Conservation (phyloP, 2,329 filamentous ascomycete genomes). For the Trichoderma brevicompactum region DNA sequence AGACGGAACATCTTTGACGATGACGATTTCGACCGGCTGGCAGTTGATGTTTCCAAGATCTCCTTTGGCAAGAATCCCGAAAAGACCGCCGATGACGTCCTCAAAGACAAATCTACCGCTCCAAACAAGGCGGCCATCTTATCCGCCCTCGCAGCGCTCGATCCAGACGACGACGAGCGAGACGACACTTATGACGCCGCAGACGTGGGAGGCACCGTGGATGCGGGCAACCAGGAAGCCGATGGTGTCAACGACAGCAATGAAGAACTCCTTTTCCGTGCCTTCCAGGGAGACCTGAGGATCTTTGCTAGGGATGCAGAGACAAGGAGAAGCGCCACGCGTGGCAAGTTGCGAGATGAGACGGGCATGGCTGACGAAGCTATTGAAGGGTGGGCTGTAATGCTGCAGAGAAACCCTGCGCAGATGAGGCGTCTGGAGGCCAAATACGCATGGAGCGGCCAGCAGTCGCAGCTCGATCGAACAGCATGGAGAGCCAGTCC, state of each 20-base stretch:
- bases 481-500: constrained; percentile 67
- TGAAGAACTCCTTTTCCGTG: constrained; percentile 74
- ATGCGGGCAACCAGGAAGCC: constrained; percentile 63
- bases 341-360: constrained; percentile 69
- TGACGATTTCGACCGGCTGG: constrained; percentile 76
- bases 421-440: constrained; percentile 71
- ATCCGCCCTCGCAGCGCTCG: constrained; percentile 84
- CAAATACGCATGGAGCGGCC: constrained; percentile 68
- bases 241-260: constrained; percentile 55
- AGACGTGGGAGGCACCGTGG: constrained; percentile 88
- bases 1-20: constrained; percentile 79
- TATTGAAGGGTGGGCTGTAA: constrained; percentile 91
- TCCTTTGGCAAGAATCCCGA: constrained; percentile 75
- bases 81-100: constrained; percentile 71
- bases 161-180: constrained; percentile 92
- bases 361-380: constrained; percentile 92
- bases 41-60: constrained; percentile 67
- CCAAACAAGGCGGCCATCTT: constrained; percentile 85
- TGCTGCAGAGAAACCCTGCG: constrained; percentile 75
- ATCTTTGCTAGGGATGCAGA: constrained; percentile 73
- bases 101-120: constrained; percentile 66
- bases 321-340: constrained; percentile 66
- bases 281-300: constrained; percentile 67
- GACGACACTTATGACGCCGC: constrained; percentile 95
- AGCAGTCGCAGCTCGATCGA: constrained; percentile 66